phyloP scores from a whole-genome alignment of 352 stramenopile species.

The Globisporangium paddicum region DNA sequence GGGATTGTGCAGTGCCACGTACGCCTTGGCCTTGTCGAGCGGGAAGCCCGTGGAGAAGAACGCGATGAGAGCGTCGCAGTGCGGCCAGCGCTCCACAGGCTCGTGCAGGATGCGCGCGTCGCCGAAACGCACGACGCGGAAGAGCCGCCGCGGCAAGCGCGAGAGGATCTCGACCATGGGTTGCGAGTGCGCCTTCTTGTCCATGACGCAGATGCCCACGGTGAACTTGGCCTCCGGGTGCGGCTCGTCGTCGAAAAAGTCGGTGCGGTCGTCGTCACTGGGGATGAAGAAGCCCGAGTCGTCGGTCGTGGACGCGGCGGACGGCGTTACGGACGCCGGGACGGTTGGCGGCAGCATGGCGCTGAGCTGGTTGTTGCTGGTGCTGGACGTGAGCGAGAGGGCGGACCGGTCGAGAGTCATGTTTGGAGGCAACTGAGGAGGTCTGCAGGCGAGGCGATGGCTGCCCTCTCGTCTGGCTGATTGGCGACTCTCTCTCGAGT shows the following conservation, averaged over 20 bases:
- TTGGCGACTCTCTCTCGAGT: constrained; percentile 5
- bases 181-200: constrained; percentile 95
- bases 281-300: constrained; percentile 17
- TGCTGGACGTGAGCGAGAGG: constrained; percentile 10
- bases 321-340: neutral
- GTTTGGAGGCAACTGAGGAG: neutral
- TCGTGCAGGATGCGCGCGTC: constrained; percentile 95
- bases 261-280: constrained; percentile 5
- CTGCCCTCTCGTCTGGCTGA: constrained; percentile 1
- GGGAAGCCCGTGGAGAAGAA: constrained; percentile 99
- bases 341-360: constrained; percentile 5
- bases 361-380: constrained; percentile 13
- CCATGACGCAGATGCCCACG: constrained; percentile 97
- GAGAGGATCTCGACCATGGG: constrained; percentile 96
- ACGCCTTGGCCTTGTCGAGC: constrained; percentile 95
- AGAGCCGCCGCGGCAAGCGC: constrained; percentile 82
- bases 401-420: constrained; percentile 14
- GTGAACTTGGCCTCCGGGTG: constrained; percentile 29
- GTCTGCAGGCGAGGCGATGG: neutral
- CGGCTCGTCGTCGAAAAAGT: constrained; percentile 6
- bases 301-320: neutral
- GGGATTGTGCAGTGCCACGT: constrained; percentile 92
- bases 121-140: constrained; percentile 97
- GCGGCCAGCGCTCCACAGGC: constrained; percentile 91
- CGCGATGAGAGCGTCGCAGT: constrained; percentile 96